phyloP scores from a whole-genome alignment of 1,284 basidiomycete genomes.

The Chondrostereum purpureum region DNA sequence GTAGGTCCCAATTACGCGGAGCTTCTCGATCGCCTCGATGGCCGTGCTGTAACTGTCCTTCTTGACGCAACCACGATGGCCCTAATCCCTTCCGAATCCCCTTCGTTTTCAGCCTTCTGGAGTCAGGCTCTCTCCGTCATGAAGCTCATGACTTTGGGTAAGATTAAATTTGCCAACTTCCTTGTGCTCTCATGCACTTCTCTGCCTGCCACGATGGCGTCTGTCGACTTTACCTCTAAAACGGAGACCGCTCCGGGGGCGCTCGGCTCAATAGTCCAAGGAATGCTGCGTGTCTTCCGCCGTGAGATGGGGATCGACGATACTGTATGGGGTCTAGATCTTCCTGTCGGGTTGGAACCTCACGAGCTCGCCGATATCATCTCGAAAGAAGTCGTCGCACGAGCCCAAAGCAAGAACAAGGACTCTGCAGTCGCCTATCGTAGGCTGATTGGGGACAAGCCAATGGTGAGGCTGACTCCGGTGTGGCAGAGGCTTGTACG shows the following conservation, averaged over 20 bases:
- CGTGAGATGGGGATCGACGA: constrained; percentile 18
- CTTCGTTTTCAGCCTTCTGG: neutral
- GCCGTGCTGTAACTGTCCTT: neutral
- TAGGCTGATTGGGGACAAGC: constrained; percentile 4
- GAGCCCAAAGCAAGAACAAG: constrained; percentile 6
- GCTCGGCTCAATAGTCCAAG: constrained; percentile 18
- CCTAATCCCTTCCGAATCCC: neutral
- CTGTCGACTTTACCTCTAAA: neutral
- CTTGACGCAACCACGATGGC: neutral
- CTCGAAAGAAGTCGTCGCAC: constrained; percentile 14
- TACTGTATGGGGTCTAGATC: constrained; percentile 20
- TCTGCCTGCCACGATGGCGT: neutral
- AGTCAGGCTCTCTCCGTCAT: neutral
- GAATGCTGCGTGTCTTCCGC: constrained; percentile 23
- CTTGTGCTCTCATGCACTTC: neutral
- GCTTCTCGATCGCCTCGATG: neutral
- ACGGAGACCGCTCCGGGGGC: neutral
- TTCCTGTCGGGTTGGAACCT: constrained; percentile 10
- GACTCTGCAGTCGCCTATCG: constrained; percentile 16
- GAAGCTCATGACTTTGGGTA: neutral
- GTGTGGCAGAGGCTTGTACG: constrained; percentile 11
- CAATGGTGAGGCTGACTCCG: constrained; percentile 17
- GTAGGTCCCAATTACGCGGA: neutral
- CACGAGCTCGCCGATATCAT: constrained; percentile 7
- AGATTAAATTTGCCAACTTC: neutral